Base-by-base conservation (phyloP, 805 yeast genomes). In the Allodekkera sacchari region DNA sequence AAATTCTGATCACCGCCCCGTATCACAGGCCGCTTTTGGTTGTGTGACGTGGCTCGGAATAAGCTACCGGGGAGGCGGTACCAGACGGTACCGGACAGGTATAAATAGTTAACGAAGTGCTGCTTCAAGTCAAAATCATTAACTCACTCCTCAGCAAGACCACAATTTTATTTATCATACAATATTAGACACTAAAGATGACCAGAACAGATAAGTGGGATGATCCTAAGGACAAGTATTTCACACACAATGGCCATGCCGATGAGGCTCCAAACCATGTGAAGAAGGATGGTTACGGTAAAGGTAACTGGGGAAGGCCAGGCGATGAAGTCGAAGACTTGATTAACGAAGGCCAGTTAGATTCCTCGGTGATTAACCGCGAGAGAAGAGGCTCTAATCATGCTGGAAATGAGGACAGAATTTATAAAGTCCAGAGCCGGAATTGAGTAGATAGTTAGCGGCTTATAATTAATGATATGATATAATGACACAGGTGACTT, bases 211-310 rank as follows among this genome's bases (percentile, higher is more conserved):
- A 72, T 57, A 81, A 79, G 61, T 80, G 85, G 84, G 71, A 78
- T 17, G 67, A 64, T 22, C 42, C 41, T 28, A 80, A 75, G 49
- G 85, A 79, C 57, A 77, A 72, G 51, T 84, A 72, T 72, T 87
- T 85, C 55, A 79, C 88, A 35, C 88, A 80, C 52, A 71, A 72
- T 47, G 94, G 94, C 13, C 68, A 69, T 48, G 55, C 56, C 38
- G 77, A 80, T 45, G 68, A 74, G 33, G 74, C 78, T 40, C 95
- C 95, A 34, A 76, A 74, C 50, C 72, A 74, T 47, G 72, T 81
- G 35, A 84, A 84, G 71, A 84, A 83, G 53, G 68, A 69, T 36
- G 96, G 96, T 30, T 80, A 79, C 21, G 96, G 96, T 28, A 77
- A 74, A 46, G 79, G 77, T 43, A 85, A 85, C 50, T 84, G 95